Base-by-base conservation (phyloP, 768 basidiomycete species). In the Mycena galericulata region DNA sequence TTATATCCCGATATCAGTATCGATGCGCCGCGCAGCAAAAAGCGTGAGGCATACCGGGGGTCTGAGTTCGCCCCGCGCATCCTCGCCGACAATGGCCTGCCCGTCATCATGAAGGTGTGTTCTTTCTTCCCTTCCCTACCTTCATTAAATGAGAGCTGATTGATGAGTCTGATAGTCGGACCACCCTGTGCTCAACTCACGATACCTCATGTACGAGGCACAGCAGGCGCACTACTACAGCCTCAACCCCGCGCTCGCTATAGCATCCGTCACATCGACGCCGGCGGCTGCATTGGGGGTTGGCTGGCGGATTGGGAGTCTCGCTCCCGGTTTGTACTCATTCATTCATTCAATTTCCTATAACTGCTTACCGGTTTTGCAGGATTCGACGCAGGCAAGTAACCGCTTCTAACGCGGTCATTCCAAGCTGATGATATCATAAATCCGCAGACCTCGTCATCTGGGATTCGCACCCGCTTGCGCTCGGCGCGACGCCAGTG, bases 401-500 rank as follows among this genome's bases (percentile, higher is more conserved):
- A 14, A 7, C 2, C n/a, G 34, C 29, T 54, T 26, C 6, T 24
- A 17, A 55, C 41, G 36, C 67, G 55, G 40, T 60, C 24, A 65
- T 27, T 43, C n/a, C n/a, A n/a, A n/a, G n/a, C n/a, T n/a, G n/a
- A n/a, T n/a, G n/a, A n/a, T n/a, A 11, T 45, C 3, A 41, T 15
- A n/a, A 2, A 24, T 43, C 15, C 41, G 20, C 62, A 86, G 88
- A 88, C 69, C 68, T 88, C 34, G 86, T 85, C 36, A 75, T 89
- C 17, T 93, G 92, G 91, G 90, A 93, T 65, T 88, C 87, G 5
- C 93, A 95, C 76, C 95, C 94, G 0, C 84, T 97, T 27, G 75
- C 87, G 0, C 82, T 96, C 4, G 94, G 94, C 24, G 91, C 94
- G 0, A 95, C 93, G 1, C 95, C 95, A 0, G 78, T 81, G 4